These are phyloP conservation scores for Angomonas ambiguus DNA, from an alignment of 208 protist genomes.

Conservation along the genomic window DNA sequence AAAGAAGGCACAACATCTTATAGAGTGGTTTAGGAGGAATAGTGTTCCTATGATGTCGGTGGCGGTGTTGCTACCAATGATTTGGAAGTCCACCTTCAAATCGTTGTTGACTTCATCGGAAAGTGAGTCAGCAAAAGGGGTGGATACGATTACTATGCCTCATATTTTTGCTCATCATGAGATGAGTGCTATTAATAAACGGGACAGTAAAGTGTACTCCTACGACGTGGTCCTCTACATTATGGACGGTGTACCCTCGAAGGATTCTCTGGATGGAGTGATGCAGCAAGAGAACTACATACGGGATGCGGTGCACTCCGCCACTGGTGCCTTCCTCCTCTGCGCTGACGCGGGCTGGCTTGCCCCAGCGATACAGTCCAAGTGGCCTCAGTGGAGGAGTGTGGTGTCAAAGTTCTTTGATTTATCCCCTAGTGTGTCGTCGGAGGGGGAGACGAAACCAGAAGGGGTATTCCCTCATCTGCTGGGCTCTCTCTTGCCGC, in stretches of 20 bases:
- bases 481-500: slow-evolving; percentile 50
- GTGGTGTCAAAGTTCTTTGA: slow-evolving; percentile 65
- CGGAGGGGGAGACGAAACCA: slow-evolving; percentile 6
- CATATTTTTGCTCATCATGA: slow-evolving; percentile 70
- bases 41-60: slow-evolving; percentile 33
- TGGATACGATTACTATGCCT: slow-evolving; percentile 22
- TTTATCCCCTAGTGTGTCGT: slow-evolving; percentile 44
- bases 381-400: slow-evolving; percentile 64
- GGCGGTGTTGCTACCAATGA: slow-evolving; percentile 61
- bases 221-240: slow-evolving; percentile 77
- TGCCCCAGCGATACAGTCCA: slow-evolving; percentile 33
- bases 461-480: slow-evolving; percentile 43
- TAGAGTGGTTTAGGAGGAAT: slow-evolving; percentile 66
- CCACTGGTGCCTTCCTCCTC: slow-evolving; percentile 57
- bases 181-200: slow-evolving; percentile 56
- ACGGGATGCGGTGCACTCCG: slow-evolving; percentile 48
- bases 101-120: not conserved
- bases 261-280: slow-evolving; percentile 17
- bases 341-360: slow-evolving; percentile 72
- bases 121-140: slow-evolving; percentile 10
- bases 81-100: slow-evolving; percentile 24
- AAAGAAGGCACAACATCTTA: slow-evolving; percentile 42
- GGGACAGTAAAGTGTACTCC: slow-evolving; percentile 40
- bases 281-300: slow-evolving; percentile 41
- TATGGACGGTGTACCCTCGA: slow-evolving; percentile 28